phyloP scores from a whole-genome alignment of 2,329 filamentous ascomycete genomes.

The Coniella lustricola region DNA sequence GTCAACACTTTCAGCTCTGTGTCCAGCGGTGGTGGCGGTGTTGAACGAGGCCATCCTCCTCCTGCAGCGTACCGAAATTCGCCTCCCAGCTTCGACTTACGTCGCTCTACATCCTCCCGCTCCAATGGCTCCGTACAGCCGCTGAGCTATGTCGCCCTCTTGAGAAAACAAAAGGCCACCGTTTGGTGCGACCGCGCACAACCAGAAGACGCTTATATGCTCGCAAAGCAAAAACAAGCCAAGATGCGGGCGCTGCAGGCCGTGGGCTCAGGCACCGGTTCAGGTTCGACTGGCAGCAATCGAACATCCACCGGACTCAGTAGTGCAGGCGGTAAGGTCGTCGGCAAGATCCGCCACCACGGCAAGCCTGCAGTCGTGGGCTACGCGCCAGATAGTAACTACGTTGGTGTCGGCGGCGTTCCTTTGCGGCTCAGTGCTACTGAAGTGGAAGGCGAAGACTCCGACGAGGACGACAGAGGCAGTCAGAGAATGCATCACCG shows the following conservation, averaged over 20 bases:
- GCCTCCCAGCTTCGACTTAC: conserved; percentile 45
- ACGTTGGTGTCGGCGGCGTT: conserved; percentile 69
- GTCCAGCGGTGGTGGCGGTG: conserved; percentile 38
- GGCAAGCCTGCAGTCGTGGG: conserved; percentile 72
- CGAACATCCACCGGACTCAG: conserved; percentile 58
- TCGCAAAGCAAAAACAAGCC: conserved; percentile 77
- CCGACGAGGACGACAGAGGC: conserved; percentile 61
- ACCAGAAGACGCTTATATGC: conserved; percentile 77
- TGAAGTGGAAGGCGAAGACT: conserved; percentile 85
- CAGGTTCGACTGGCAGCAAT: conserved; percentile 33
- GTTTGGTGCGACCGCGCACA: conserved; percentile 97
- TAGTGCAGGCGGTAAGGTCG: conserved; percentile 54
- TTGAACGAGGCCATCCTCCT: conserved; percentile 33
- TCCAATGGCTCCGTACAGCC: conserved; percentile 55
- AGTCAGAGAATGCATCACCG: conserved; percentile 53
- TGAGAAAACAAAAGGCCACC: conserved; percentile 93
- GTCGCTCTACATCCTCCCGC: conserved; percentile 74
- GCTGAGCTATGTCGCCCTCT: conserved; percentile 86
- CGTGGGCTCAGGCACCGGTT: conserved; percentile 52
- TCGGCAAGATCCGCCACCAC: conserved; percentile 83
- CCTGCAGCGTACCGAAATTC: conserved; percentile 52
- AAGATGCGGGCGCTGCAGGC: conserved; percentile 86
- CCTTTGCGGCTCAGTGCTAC: conserved; percentile 90
- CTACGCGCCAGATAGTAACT: conserved; percentile 71
- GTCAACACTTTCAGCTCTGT: conserved; percentile 65